Percentiles rank a stretch among this genome's conserved stretches.
Conservation (phyloP, 441 rosid species). For the Sinapis alba region DNA sequence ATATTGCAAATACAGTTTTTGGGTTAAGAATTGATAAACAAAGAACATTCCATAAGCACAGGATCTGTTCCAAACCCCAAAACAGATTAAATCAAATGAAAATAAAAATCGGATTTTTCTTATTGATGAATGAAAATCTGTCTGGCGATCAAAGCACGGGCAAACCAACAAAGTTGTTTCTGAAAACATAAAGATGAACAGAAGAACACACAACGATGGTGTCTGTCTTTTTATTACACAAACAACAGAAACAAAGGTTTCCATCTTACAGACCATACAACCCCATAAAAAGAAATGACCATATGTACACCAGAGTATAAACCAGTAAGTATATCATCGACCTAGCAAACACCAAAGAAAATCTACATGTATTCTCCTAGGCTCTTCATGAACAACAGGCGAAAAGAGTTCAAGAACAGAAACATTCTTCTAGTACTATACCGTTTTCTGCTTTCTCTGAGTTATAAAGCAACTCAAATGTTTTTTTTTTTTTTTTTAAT, state of each 20-base stretch:
- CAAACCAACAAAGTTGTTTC: not conserved
- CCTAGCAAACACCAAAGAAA: slow-evolving; percentile 26
- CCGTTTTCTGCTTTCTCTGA: slow-evolving; percentile 25
- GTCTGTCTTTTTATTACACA: not conserved
- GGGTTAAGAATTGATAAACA: not conserved
- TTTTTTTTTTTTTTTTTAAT: not conserved
- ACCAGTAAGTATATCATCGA: slow-evolving; percentile 18
- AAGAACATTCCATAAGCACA: not conserved
- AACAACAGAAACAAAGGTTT: slow-evolving; percentile 29
- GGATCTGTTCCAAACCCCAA: not conserved
- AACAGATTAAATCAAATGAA: not conserved
- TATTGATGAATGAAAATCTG: not conserved
- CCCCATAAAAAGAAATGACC: slow-evolving; percentile 22
- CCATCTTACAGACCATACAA: slow-evolving; percentile 34
- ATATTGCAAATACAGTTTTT: not conserved
- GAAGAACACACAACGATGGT: slow-evolving; percentile 14
- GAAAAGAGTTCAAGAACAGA: slow-evolving; percentile 14
- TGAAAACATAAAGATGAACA: slow-evolving; percentile 5
- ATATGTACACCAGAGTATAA: slow-evolving; percentile 40
- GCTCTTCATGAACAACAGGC: slow-evolving; percentile 29
- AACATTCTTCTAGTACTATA: slow-evolving; percentile 31
- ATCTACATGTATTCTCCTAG: slow-evolving; percentile 34
- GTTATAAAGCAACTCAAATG: slow-evolving; percentile 14
- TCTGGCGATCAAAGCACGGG: not conserved
- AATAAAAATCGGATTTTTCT: not conserved